Base-by-base conservation (phyloP, 169 alveolate genomes). In the Plasmodium vivax region DNA sequence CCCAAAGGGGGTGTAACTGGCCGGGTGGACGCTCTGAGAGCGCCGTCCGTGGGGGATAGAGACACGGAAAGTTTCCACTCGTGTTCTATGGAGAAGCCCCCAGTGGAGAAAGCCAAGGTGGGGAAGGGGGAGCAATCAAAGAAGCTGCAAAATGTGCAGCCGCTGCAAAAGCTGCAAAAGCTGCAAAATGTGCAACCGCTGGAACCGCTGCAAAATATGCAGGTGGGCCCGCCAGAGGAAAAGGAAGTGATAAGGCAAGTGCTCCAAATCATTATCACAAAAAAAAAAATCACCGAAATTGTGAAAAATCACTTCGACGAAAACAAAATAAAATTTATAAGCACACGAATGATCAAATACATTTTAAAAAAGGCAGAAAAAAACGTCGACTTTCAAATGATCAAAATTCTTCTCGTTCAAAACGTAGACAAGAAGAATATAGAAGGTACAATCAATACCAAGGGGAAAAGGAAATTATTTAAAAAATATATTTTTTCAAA, bases 401-500 rank as follows among this genome's bases (percentile, higher is more conserved):
- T 87, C n/a, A 41, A 77, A 45, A 19, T 56, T 9, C 68, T 87
- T 2, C 32, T 87, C 16, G 56, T 87, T 9, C 62, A 19, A 16
- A 87, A 77, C 56, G 82, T 87, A 2, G 93, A 87, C 56, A n/a
- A 34, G n/a, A 87, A 87, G 8, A 54, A 79, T 47, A 30, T 87
- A 41, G 38, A 74, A 4, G 51, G n/a, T 19, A 87, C 93, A 14
- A 0, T 87, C 0, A 51, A 75, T 36, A 75, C 87, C 36, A 87
- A 77, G 9, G 82, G 72, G 41, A 87, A 87, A 58, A 54, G 80
- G n/a, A 77, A 87, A 32, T 30, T 32, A 47, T 75, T 87, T 6
- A 79, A 34, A 16, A 79, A 87, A 19, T 87, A 75, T 75, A 47
- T 87, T 51, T 87, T 87, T 77, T 54, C 93, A 1, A 47, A 79